phyloP scores from a whole-genome alignment of 768 basidiomycete species.

The Pleurotus eryngii region DNA sequence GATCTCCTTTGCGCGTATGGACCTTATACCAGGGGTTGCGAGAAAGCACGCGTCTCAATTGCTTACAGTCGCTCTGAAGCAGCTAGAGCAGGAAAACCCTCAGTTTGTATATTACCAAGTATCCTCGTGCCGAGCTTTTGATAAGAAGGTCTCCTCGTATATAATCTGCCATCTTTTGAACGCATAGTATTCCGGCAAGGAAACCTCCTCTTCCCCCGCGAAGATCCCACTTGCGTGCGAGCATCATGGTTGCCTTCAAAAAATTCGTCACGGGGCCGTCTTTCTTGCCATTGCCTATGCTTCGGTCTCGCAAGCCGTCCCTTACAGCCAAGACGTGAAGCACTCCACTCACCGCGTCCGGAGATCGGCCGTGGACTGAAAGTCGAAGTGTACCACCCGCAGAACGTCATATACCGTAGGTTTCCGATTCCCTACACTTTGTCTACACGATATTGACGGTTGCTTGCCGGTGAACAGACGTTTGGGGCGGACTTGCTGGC shows the following conservation, averaged over 20 bases:
- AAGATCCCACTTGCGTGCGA: not conserved
- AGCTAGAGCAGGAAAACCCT: not conserved
- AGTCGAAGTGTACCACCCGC: constrained; percentile 33
- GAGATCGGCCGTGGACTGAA: constrained; percentile 26
- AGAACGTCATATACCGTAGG: constrained; percentile 32
- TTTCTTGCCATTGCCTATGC: constrained; percentile 25
- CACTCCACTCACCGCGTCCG: constrained; percentile 29
- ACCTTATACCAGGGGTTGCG: too few relatives aligned
- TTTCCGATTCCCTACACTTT: not conserved
- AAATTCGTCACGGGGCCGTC: constrained; percentile 25
- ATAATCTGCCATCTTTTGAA: not conserved
- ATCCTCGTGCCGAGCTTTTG: not conserved
- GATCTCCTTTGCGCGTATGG: too few relatives aligned
- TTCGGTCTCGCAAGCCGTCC: constrained; percentile 21
- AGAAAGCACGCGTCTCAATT: not conserved
- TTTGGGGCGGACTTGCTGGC: constrained; percentile 27
- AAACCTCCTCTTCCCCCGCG: not conserved
- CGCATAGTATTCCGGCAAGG: not conserved
- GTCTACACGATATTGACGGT: not conserved
- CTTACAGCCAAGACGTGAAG: constrained; percentile 23
- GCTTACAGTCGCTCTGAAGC: not conserved
- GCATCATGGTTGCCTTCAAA: constrained; percentile 12
- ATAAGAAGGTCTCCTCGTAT: not conserved
- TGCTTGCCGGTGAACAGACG: constrained; percentile 13
- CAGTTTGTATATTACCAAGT: not conserved